Percentiles rank a stretch among this genome's conserved stretches.
These are phyloP conservation scores for Vavraia culicis DNA, from an alignment of 371 early-diverging fungal species.

Conservation along the genomic window DNA sequence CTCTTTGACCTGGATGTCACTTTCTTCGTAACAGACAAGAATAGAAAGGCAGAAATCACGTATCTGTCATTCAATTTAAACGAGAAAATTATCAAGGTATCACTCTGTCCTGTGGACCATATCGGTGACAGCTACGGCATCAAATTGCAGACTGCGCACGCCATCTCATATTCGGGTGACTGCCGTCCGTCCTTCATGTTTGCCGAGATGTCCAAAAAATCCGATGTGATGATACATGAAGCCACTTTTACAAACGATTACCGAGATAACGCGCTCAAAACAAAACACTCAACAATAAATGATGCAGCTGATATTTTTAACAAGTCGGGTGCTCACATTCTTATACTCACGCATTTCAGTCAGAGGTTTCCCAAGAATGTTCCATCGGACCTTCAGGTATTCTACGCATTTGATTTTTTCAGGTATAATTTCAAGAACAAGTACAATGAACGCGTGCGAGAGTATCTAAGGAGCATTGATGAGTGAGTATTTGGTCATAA, in stretches of 20 bases:
- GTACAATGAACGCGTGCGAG: too few relatives aligned
- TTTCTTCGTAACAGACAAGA: background rate
- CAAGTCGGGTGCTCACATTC: constrained; percentile 55
- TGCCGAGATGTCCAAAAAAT: constrained; percentile 48
- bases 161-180: constrained; percentile 64
- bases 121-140: constrained; percentile 29
- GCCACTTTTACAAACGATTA: constrained; percentile 68
- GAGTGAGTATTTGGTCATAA: too few relatives aligned
- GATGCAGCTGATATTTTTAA: constrained; percentile 59
- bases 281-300: constrained; percentile 62
- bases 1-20: constrained; percentile 4
- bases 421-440: too few relatives aligned
- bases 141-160: constrained; percentile 6
- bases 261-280: constrained; percentile 54
- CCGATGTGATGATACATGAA: constrained; percentile 69
- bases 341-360: constrained; percentile 82
- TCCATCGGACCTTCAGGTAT: too few relatives aligned
- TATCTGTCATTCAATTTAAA: background rate
- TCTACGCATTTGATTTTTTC: too few relatives aligned
- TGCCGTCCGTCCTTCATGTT: constrained; percentile 63
- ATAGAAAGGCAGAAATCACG: background rate
- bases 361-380: too few relatives aligned
- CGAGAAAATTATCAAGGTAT: background rate
- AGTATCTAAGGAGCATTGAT: too few relatives aligned
- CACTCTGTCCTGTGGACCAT: constrained; percentile 34